Conservation (phyloP, 1,284 basidiomycete species). For the Austroboletus novae-zelandiae region DNA sequence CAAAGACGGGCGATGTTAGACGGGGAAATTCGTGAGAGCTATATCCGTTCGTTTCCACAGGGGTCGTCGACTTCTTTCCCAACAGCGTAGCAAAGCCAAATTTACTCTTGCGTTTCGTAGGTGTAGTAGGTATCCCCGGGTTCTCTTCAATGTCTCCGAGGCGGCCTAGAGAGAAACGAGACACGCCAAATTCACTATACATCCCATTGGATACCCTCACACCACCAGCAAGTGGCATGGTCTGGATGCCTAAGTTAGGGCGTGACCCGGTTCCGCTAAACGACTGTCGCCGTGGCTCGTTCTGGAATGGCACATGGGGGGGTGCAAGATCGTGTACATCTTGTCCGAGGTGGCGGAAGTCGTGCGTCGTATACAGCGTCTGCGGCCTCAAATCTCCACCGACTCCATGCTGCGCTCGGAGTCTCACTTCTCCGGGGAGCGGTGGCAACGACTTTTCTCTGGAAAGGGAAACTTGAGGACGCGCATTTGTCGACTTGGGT, state of each 20-base stretch:
- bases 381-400: constrained; percentile 53
- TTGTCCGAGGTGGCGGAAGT: constrained; percentile 46
- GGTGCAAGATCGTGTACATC: constrained; percentile 48
- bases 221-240: constrained; percentile 40
- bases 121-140: constrained; percentile 31
- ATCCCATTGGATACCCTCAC: constrained; percentile 33
- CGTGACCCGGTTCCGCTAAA: constrained; percentile 63
- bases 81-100: constrained; percentile 65
- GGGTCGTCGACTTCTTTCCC: constrained; percentile 54
- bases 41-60: constrained; percentile 37
- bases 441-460: constrained; percentile 77
- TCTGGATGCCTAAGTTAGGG: constrained; percentile 48
- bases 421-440: constrained; percentile 56
- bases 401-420: constrained; percentile 37
- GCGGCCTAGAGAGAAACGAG: constrained; percentile 56
- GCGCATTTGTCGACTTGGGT: constrained; percentile 29
- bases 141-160: constrained; percentile 48
- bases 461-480: constrained; percentile 38
- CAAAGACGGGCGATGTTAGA: constrained; percentile 40
- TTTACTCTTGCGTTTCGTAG: constrained; percentile 64
- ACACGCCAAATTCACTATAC: constrained; percentile 68
- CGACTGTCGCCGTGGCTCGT: constrained; percentile 66
- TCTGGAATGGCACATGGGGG: constrained; percentile 63
- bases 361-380: constrained; percentile 62
- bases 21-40: constrained; percentile 44